Evolutionary conservation across 176 grass and related monocot genomes (phyloP), one percentile per base, ranked within the genome.

Genomic region (Triticum monococcum): DNA sequence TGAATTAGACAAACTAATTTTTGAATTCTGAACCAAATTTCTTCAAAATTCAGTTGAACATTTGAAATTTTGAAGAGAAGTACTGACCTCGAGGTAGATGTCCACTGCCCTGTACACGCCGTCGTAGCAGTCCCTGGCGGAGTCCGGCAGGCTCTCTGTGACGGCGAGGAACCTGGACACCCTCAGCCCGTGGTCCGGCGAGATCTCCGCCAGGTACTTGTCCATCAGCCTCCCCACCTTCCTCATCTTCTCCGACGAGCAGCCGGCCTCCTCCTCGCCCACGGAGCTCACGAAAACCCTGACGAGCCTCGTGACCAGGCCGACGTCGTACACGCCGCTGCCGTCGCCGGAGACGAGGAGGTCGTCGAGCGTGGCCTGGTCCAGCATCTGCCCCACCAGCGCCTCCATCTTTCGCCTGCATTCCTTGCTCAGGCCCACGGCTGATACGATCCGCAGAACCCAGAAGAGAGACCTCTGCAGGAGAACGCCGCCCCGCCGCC

Each of bases 41-140:
- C 13, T 22, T 46, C 3, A 46, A 46, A 46, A 46, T 46, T 46
- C 45, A 14, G 12, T 46, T 46, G 12, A 46, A 13, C 45, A 46
- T 46, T 46, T 13, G 12, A 46, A 46, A 46, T 46, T 46, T 46
- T 46, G 45, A 46, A 46, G 45, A 46, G 45, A 46, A 46, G 45
- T 46, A 46, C 12, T 46, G 4, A 98, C 96, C 89, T 98, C 91
- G 11, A 98, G 91, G 79, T 94, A 98, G 81, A 98, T 98, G 81
- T 98, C 96, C 12, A 98, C 83, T 13, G 96, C 93, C 85, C 93
- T 94, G 80, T 92, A 98, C n/a, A 98, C 96, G 5, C 93, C 96
- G 82, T 98, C 93, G 61, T 89, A 94, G 86, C 93, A 95, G 5
- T 98, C 96, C 89, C 96, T 83, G 20, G 96, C 96, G 7, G 83